Conservation (phyloP, 176 grass and related monocot genomes). For the Oryza officinalis region DNA sequence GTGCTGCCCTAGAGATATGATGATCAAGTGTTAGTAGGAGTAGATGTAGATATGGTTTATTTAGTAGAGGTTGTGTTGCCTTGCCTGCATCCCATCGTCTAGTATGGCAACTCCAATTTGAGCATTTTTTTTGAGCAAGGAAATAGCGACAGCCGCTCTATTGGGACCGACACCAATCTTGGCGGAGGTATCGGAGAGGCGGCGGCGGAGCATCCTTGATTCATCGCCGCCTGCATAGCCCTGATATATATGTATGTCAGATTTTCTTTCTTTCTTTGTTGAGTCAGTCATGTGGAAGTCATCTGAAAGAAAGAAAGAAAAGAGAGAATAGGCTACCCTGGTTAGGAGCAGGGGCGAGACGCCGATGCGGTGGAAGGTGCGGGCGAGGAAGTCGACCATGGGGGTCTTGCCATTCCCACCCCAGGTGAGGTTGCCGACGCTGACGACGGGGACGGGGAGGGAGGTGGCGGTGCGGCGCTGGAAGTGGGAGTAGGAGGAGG, state of each 20-base stretch:
- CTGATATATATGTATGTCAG: not conserved
- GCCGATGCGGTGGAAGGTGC: constrained; percentile 39
- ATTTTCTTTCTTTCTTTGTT: too few species aligned
- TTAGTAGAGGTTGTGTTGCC: not conserved
- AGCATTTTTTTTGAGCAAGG: constrained; percentile 54
- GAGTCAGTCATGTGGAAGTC: too few species aligned
- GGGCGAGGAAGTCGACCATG: constrained; percentile 76
- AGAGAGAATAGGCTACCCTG: constrained; percentile 31
- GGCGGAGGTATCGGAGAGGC: constrained; percentile 51
- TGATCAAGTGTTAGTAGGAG: not conserved
- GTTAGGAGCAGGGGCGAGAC: constrained; percentile 68
- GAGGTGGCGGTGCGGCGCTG: constrained; percentile 3
- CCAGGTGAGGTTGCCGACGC: constrained; percentile 87
- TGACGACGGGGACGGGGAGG: constrained; percentile 64
- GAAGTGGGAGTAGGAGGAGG: constrained; percentile 30
- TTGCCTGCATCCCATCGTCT: constrained; percentile 95
- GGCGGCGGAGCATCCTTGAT: constrained; percentile 70
- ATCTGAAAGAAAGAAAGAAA: too few species aligned
- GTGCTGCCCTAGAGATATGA: constrained; percentile 60
- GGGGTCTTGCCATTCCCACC: constrained; percentile 87
- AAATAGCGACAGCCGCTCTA: constrained; percentile 56
- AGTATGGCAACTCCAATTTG: constrained; percentile 67
- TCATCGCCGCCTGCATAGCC: constrained; percentile 81
- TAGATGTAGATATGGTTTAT: too few species aligned
- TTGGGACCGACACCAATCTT: constrained; percentile 72